Evolutionary conservation across 2,329 filamentous ascomycete genomes (phyloP), one percentile per base, ranked within the genome.

Genomic region (Aspergillus fumigatiaffinis): DNA sequence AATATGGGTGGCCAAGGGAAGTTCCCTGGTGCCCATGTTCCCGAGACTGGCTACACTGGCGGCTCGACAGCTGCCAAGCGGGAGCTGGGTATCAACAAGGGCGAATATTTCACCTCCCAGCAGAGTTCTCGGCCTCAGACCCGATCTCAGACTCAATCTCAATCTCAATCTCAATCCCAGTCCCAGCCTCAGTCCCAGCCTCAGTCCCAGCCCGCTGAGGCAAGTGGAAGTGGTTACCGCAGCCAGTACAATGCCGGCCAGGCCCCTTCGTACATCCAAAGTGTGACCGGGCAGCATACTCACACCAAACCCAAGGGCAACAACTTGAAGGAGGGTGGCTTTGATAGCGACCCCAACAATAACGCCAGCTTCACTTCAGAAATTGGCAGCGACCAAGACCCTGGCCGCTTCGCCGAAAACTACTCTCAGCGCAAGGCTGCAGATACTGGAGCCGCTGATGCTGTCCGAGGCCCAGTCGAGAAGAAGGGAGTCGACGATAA

Each of bases 311-410:
- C 82, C 4, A 79, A 83, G 61, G 82, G 83, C 14, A 73, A 70
- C 56, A 81, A 83, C 63, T 61, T 84, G 53, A 77, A 66, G 1
- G 81, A 84, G 60, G 79, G 78, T 25, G 78, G 73, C 1, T 78
- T 80, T 56, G 70, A 75, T 26, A 65, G 69, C 28, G 68, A 74
- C 47, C 71, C 69, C 8, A 73, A 74, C 25, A 64, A 71, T 23
- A 84, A 83, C 57, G 79, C 77, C 35, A 82, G 79, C 64, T 84
- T 79, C 68, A 78, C 67, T 25, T 70, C 73, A 14, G 79, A 83
- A 25, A 80, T 86, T 58, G 84, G 84, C 2, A 75, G 76, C 2
- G 70, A 79, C 60, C 76, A 84, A 44, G 84, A 87, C 63, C 84
- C 85, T 3, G 79, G 78, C 2, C 73, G 83, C 29, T 64, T 72